Evolutionary conservation across 2,329 filamentous ascomycete genomes (phyloP), one percentile per base, ranked within the genome.

Genomic region (Penicillium thymicola): DNA sequence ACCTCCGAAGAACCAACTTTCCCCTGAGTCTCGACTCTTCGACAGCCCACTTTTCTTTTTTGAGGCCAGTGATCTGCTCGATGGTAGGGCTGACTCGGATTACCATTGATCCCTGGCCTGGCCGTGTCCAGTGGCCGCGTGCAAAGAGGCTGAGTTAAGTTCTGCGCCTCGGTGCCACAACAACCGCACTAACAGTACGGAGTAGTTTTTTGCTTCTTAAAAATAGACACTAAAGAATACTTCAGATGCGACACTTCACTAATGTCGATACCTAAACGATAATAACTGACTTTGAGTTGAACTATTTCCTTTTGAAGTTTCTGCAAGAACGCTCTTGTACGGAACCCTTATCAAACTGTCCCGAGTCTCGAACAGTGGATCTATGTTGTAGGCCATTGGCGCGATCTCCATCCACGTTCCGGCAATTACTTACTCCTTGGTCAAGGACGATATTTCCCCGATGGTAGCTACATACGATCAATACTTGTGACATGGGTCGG

Each of bases 111-210:
- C 28, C 16, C 21, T 13, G 23, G 13, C 8, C 2, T 27, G 25
- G 7, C n/a, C 32, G 34, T 11, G 40, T 41, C 28, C 40, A 47
- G n/a, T 41, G 40, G 23, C 11, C 32, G 34, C 41, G 48, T 44
- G 18, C 38, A 41, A 51, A 51, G 58, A 58, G 60, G 60, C 62
- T 61, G 53, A 61, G 60, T 45, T 41, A 18, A 42, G 30, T 45
- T 21, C 23, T 55, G 47, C 53, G 40, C 40, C 54, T 54, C 52
- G 21, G n/a, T 38, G 38, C 40, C 40, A 40, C 25, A 42, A 10
- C 36, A 34, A 32, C 8, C 10, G 5, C n/a, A 42, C 11, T 49
- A 23, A 14, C 28, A 23, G 28, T n/a, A n/a, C n/a, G n/a, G n/a
- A n/a, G n/a, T 32, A n/a, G 11, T 4, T 8, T 32, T 25, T 25